These are phyloP conservation scores for Linnemannia exigua DNA, from an alignment of 192 early-diverging fungal genomes.

Conservation along the genomic window DNA sequence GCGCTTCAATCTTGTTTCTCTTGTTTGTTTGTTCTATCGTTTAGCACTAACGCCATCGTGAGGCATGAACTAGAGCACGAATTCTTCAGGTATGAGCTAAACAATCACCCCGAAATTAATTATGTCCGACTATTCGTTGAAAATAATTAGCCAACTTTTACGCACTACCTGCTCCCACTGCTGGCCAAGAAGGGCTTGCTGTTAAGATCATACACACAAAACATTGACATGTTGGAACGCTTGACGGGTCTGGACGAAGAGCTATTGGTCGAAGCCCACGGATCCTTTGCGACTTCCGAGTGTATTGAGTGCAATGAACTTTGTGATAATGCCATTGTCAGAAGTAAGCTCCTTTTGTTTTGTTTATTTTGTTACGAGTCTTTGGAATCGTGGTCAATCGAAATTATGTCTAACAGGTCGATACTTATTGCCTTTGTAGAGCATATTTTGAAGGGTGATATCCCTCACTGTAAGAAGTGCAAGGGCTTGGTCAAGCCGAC, in stretches of 20 bases:
- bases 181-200: conserved; percentile 79
- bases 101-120: no score
- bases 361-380: neutral
- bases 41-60: neutral
- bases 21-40: neutral
- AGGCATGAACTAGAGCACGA: neutral
- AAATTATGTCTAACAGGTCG: no score
- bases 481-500: conserved; percentile 87
- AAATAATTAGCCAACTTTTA: conserved; percentile 76
- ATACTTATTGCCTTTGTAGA: conserved; percentile 59
- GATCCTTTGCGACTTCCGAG: conserved; percentile 87
- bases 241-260: conserved; percentile 79
- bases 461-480: conserved; percentile 83
- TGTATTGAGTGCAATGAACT: conserved; percentile 76
- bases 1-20: neutral
- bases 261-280: conserved; percentile 92
- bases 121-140: conserved; percentile 2
- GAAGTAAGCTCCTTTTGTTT: conserved; percentile 17
- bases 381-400: no score
- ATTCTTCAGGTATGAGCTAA: no score
- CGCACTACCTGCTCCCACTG: conserved; percentile 90
- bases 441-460: conserved; percentile 65
- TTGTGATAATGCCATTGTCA: conserved; percentile 46
- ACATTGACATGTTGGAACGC: conserved; percentile 96
- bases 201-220: conserved; percentile 92